A percentile compares a stretch with the other conserved stretches of the same genome.
Evolutionary conservation across 1,139 yeast genomes (phyloP).

Genomic region (Hemisphaericaspora xylanilytica): DNA sequence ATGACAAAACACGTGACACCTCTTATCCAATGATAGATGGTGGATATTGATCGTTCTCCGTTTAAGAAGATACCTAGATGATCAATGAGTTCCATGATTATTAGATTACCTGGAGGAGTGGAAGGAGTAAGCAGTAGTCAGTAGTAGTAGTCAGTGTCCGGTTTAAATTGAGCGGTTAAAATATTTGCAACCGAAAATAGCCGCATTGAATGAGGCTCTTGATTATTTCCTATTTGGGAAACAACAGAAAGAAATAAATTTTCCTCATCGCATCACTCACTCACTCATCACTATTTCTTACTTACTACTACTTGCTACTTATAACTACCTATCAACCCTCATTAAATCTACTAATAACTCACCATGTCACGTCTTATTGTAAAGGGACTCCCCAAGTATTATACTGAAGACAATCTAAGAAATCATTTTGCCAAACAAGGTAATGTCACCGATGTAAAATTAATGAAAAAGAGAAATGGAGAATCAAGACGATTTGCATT

Average conservation of each 20-base stretch:
- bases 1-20: conserved; percentile 20
- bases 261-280: conserved; percentile 4
- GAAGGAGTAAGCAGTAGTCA: no score
- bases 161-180: no score
- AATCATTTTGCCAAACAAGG: conserved; percentile 66
- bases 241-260: no score
- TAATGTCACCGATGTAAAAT: conserved; percentile 81
- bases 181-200: not conserved
- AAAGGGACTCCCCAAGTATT: conserved; percentile 84
- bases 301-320: no score
- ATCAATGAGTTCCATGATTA: conserved; percentile 18
- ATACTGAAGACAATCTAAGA: conserved; percentile 71
- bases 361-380: conserved; percentile 89
- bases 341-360: no score
- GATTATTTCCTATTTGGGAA: no score
- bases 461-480: conserved; percentile 78
- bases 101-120: not conserved
- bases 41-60: conserved; percentile 13
- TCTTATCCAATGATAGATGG: conserved; percentile 14
- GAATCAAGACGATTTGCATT: conserved; percentile 92
- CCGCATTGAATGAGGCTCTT: conserved; percentile 5
- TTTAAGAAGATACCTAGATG: conserved; percentile 22
- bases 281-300: no score
- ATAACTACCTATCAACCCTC: no score
- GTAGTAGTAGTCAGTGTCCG: no score